Conservation (phyloP, 805 yeast genomes). For the Metschnikowia gruessii region DNA sequence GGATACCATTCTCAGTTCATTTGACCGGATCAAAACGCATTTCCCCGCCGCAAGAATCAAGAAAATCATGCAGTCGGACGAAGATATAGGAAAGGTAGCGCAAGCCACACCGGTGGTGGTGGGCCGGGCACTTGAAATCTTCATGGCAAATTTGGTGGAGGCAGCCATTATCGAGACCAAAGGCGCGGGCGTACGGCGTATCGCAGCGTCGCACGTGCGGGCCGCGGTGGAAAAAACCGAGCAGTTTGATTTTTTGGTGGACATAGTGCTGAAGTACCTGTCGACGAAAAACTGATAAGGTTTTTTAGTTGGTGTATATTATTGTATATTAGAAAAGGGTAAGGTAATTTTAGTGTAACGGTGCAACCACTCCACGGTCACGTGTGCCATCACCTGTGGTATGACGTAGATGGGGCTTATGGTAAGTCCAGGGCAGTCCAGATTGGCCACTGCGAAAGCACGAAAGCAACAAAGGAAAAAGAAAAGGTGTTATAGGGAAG, state of each 20-base stretch:
- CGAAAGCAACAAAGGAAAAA: neutral
- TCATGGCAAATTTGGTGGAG: constrained; percentile 85
- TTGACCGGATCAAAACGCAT: constrained; percentile 66
- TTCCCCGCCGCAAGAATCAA: constrained; percentile 93
- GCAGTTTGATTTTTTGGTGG: constrained; percentile 89
- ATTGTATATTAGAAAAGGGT: constrained; percentile 17
- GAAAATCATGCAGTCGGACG: constrained; percentile 96
- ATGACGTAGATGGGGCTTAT: neutral
- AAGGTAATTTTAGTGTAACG: neutral
- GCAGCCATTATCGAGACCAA: constrained; percentile 78
- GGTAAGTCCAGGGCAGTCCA: no score
- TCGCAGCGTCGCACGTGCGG: constrained; percentile 77
- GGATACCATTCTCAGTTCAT: constrained; percentile 33
- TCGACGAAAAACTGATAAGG: constrained; percentile 30
- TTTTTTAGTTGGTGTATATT: constrained; percentile 14
- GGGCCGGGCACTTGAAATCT: constrained; percentile 90
- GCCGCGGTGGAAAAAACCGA: constrained; percentile 83
- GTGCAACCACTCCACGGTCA: neutral
- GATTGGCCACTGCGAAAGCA: no score
- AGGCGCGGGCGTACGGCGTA: constrained; percentile 69
- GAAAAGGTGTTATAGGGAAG: neutral
- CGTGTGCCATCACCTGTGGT: neutral
- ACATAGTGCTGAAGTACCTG: constrained; percentile 61
- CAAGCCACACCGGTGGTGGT: constrained; percentile 99
- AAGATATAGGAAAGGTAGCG: constrained; percentile 97